Percentiles rank a stretch among this genome's conserved stretches.
phyloP scores from a whole-genome alignment of 495 filamentous ascomycete genomes.

The Aspergillus carlsbadensis region DNA sequence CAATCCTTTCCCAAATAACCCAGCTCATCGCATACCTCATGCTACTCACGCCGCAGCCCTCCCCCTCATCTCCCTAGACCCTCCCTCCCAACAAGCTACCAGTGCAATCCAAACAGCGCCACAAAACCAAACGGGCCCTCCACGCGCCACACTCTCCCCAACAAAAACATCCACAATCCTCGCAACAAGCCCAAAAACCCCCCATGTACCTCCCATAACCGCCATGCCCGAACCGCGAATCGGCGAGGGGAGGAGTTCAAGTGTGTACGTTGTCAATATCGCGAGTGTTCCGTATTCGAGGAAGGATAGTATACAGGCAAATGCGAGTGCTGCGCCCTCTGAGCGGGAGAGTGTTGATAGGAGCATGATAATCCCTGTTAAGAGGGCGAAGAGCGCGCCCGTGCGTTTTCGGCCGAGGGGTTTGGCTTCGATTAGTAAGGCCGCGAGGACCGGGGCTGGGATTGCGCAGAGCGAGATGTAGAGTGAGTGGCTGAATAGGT shows the following conservation, averaged over 20 bases:
- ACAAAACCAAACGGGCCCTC: slow-evolving; percentile 22
- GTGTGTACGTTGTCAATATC: slow-evolving; percentile 55
- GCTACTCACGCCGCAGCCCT: slow-evolving; percentile 18
- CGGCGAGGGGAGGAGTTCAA: slow-evolving; percentile 56
- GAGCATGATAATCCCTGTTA: slow-evolving; percentile 53
- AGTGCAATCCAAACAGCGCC: slow-evolving; percentile 22
- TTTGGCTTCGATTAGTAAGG: slow-evolving; percentile 45
- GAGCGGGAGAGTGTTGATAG: slow-evolving; percentile 47
- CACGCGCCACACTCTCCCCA: slow-evolving; percentile 5
- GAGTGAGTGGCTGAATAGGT: slow-evolving; percentile 8
- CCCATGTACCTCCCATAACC: slow-evolving; percentile 44
- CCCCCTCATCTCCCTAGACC: slow-evolving; percentile 17
- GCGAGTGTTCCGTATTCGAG: slow-evolving; percentile 57
- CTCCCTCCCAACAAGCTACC: slow-evolving; percentile 13
- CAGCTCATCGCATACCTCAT: too few relatives aligned
- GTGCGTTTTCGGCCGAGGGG: slow-evolving; percentile 56
- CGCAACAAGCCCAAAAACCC: slow-evolving; percentile 21
- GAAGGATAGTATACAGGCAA: slow-evolving; percentile 48
- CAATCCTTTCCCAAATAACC: too few relatives aligned
- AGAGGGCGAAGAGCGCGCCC: slow-evolving; percentile 45
- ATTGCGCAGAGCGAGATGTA: slow-evolving; percentile 44
- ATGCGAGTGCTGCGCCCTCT: slow-evolving; percentile 45
- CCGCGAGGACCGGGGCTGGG: slow-evolving; percentile 51
- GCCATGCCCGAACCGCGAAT: slow-evolving; percentile 55
- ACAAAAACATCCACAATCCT: slow-evolving; percentile 18